Evolutionary conservation across 345 rosid genomes (phyloP).

Genomic region (Limnanthes douglasii): DNA sequence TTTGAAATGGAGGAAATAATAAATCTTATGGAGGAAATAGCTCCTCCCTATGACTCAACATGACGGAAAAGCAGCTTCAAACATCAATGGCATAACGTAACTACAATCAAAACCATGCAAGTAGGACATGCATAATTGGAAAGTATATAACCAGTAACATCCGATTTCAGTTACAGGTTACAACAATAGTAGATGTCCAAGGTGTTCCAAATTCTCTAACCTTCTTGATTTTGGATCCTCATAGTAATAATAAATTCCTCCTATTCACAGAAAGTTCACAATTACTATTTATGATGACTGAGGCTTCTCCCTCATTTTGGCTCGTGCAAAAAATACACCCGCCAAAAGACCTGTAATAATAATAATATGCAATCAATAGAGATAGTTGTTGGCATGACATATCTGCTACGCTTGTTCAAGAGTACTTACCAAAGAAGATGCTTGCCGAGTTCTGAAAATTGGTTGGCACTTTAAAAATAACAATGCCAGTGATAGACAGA

Average conservation of each 20-base stretch:
- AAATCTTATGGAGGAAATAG: too few species aligned
- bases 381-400: neutral
- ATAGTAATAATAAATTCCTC: too few species aligned
- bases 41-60: too few species aligned
- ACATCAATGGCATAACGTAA: too few species aligned
- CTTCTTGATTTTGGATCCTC: too few species aligned
- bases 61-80: too few species aligned
- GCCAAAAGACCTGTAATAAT: constrained; percentile 58
- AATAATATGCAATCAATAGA: neutral
- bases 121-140: too few species aligned
- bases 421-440: constrained; percentile 70
- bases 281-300: constrained; percentile 7
- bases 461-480: constrained; percentile 83
- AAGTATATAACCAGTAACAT: too few species aligned
- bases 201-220: neutral
- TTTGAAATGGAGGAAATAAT: too few species aligned
- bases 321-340: constrained; percentile 83
- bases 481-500: constrained; percentile 66
- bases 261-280: too few species aligned
- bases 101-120: too few species aligned
- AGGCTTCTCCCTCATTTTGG: constrained; percentile 70
- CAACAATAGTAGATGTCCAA: neutral
- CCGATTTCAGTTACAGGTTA: too few species aligned
- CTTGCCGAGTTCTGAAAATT: constrained; percentile 87
- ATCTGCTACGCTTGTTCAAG: neutral